These are phyloP conservation scores for Penicillium brasilianum DNA, from an alignment of 2,329 filamentous ascomycete genomes.

Conservation along the genomic window DNA sequence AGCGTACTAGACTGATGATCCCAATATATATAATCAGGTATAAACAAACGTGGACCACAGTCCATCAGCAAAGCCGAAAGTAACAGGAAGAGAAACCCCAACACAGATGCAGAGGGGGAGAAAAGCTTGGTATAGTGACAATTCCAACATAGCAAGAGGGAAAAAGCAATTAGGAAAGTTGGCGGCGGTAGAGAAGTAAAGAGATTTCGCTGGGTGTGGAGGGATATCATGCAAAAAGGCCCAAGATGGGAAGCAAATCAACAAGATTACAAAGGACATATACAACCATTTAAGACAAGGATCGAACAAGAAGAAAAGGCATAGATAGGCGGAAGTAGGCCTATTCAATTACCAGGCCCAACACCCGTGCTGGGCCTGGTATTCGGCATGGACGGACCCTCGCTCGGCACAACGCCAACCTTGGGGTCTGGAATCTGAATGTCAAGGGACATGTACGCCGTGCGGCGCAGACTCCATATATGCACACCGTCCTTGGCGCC, in stretches of 20 bases:
- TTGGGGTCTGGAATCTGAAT: conserved; percentile 59
- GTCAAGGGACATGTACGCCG: conserved; percentile 77
- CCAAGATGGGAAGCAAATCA: conserved; percentile 9
- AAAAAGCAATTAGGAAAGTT: conserved; percentile 10
- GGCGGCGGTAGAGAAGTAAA: conserved; percentile 10
- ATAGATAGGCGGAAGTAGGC: conserved; percentile 5
- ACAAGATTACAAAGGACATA: conserved; percentile 29
- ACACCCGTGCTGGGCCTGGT: conserved; percentile 44
- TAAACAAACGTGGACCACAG: conserved; percentile 11
- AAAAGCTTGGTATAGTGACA: background rate
- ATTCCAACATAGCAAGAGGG: conserved; percentile 17
- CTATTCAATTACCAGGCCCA: conserved; percentile 25
- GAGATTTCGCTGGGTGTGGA: conserved; percentile 19
- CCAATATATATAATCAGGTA: conserved; percentile 6
- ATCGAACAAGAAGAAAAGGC: conserved; percentile 2
- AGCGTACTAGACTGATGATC: background rate
- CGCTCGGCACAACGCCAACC: conserved; percentile 50
- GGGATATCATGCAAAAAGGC: conserved; percentile 36
- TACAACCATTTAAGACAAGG: conserved; percentile 20
- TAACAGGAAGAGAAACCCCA: conserved; percentile 14
- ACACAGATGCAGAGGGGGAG: conserved; percentile 1
- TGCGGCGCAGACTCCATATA: conserved; percentile 77
- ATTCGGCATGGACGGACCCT: conserved; percentile 41
- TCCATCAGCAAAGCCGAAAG: conserved; percentile 11
- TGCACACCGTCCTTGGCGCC: conserved; percentile 67